Percentiles rank a stretch among this genome's conserved stretches.
Conservation (phyloP, 768 basidiomycete species). For the Neoboletus brunneissimus region DNA sequence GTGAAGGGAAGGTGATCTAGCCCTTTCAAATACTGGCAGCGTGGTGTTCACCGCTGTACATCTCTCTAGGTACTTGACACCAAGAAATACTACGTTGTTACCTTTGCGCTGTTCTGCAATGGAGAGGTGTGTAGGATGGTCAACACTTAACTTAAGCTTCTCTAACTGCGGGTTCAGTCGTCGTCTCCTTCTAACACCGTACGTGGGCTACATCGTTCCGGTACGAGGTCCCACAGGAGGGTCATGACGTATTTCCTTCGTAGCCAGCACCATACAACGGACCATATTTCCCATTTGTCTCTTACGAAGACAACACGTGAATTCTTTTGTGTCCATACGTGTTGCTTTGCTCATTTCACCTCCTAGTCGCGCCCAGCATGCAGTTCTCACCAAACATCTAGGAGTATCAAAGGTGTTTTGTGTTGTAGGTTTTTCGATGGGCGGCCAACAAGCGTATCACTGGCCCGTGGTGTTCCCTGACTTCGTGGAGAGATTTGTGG, state of each 20-base stretch:
- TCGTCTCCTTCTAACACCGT: constrained; percentile 60
- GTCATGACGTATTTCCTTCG: neutral
- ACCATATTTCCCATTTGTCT: constrained; percentile 54
- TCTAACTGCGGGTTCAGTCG: constrained; percentile 35
- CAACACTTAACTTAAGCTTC: neutral
- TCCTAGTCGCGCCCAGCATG: constrained; percentile 50
- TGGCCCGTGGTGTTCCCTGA: constrained; percentile 60
- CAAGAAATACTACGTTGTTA: constrained; percentile 51
- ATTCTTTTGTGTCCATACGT: neutral
- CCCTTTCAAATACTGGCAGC: neutral
- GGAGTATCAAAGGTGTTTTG: constrained; percentile 18
- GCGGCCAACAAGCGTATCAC: constrained; percentile 56
- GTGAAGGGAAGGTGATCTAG: constrained; percentile 44
- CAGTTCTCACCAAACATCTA: constrained; percentile 41
- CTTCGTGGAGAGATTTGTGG: constrained; percentile 44
- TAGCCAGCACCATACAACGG: constrained; percentile 58
- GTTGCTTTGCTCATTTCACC: neutral
- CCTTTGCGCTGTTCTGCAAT: constrained; percentile 56
- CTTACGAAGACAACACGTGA: constrained; percentile 59
- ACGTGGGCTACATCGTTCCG: neutral
- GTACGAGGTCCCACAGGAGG: neutral
- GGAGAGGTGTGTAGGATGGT: constrained; percentile 45
- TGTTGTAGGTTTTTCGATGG: constrained; percentile 56
- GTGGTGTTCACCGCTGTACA: neutral
- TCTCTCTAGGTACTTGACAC: constrained; percentile 45